Percentiles rank a stretch among this genome's conserved stretches.
phyloP scores from a whole-genome alignment of 768 basidiomycete genomes.

The Lentinus brumalis region DNA sequence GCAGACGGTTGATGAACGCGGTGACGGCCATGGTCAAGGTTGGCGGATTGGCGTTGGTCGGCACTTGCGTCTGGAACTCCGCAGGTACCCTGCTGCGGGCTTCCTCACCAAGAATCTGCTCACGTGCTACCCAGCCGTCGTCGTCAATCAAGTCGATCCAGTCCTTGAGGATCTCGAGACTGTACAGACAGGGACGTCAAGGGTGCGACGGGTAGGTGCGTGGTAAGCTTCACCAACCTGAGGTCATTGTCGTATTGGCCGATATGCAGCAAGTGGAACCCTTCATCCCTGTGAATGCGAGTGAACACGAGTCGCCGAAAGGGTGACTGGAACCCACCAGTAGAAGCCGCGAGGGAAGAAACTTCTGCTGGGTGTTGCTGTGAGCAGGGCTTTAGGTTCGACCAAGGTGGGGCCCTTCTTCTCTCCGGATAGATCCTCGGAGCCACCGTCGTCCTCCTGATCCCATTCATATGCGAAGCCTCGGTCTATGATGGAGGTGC shows the following conservation, averaged over 20 bases:
- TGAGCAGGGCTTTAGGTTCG: conserved; percentile 75
- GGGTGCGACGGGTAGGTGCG: neutral
- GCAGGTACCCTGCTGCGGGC: conserved; percentile 90
- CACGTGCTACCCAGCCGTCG: conserved; percentile 93
- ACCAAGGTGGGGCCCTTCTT: conserved; percentile 65
- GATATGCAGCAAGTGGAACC: conserved; percentile 91
- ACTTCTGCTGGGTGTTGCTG: conserved; percentile 92
- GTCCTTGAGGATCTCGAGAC: conserved; percentile 84
- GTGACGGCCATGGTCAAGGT: conserved; percentile 94
- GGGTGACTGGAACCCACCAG: conserved; percentile 52
- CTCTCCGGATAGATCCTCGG: conserved; percentile 38
- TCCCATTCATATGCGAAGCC: conserved; percentile 93
- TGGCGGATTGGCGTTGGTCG: conserved; percentile 92
- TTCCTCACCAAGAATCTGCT: conserved; percentile 96
- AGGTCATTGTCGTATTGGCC: conserved; percentile 94
- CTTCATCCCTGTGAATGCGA: conserved; percentile 78
- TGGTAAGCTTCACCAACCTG: conserved; percentile 42
- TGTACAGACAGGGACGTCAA: conserved; percentile 29
- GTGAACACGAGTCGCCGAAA: neutral
- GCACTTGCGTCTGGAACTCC: conserved; percentile 93
- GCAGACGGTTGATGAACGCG: conserved; percentile 80
- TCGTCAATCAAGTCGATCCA: conserved; percentile 93
- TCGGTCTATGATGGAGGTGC: conserved; percentile 82
- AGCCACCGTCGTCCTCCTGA: conserved; percentile 60
- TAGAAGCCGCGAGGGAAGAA: conserved; percentile 99